Percentiles rank a stretch among this genome's conserved stretches.
Conservation (phyloP, 768 basidiomycete genomes). For the Auricularia sp. region DNA sequence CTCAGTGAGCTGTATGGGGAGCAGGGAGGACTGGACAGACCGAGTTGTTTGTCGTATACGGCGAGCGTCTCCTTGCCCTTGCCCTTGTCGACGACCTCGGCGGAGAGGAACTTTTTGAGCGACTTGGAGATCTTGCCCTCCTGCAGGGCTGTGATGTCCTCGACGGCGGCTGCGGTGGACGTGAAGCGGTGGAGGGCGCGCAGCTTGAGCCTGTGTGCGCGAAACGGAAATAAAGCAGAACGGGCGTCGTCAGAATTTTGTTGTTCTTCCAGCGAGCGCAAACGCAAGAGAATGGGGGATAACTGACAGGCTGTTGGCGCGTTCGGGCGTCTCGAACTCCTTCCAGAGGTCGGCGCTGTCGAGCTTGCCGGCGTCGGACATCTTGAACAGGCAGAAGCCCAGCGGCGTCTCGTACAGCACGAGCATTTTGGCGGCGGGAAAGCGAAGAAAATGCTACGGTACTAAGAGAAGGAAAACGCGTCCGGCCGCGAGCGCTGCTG, state of each 20-base stretch:
- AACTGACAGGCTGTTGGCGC: slow-evolving; percentile 82
- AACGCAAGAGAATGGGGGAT: slow-evolving; percentile 3
- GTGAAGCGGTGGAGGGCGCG: slow-evolving; percentile 94
- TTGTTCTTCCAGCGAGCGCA: not conserved
- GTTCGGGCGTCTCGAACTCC: slow-evolving; percentile 89
- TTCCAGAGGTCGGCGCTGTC: slow-evolving; percentile 79
- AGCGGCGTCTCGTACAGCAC: slow-evolving; percentile 94
- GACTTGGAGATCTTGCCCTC: slow-evolving; percentile 89
- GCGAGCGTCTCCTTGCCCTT: slow-evolving; percentile 80
- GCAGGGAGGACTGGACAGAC: slow-evolving; percentile 35
- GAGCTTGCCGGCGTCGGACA: slow-evolving; percentile 80
- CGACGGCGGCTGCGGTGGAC: slow-evolving; percentile 92
- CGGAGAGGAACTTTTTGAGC: slow-evolving; percentile 85
- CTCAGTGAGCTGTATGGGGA: not conserved
- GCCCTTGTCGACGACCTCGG: slow-evolving; percentile 78
- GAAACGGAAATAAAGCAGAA: not conserved
- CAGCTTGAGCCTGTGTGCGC: slow-evolving; percentile 63
- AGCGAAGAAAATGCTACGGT: not conserved
- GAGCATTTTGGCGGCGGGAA: slow-evolving; percentile 48
- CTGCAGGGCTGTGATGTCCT: slow-evolving; percentile 89
- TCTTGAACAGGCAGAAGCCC: slow-evolving; percentile 97
- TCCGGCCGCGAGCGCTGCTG: not conserved
- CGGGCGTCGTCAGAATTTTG: not conserved
- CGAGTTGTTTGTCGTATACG: slow-evolving; percentile 84
- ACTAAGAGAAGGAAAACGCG: not conserved